Base-by-base conservation (phyloP, 164 flowering plant genomes). In the Macadamia tetraphylla region DNA sequence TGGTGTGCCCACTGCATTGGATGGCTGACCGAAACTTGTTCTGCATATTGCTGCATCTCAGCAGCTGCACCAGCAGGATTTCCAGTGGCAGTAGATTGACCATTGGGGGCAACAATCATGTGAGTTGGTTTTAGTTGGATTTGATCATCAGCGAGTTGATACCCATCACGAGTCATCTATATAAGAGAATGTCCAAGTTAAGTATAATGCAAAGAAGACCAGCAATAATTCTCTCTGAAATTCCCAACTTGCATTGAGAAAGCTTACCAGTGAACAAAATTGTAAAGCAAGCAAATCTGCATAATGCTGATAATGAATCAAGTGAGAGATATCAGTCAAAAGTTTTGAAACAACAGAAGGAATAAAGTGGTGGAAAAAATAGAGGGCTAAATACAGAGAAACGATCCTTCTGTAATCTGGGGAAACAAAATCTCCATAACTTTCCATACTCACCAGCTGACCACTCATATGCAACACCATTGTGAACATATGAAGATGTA, bases 211-310 rank as follows among this genome's bases (percentile, higher is more conserved):
- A 66, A 40, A 61, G 9, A n/a, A 6, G 40, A 49, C 3, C 30
- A 61, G 57, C 17, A 9, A 64, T 6, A 14, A 17, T 7, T 18
- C 15, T 3, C 56, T 31, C 60, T 44, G 43, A 29, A 57, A 18
- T 48, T 43, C 35, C 30, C 30, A 49, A 60, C 6, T 32, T 35
- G 12, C 18, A n/a, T 40, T 58, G 58, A 62, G 70, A 40, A 35
- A 64, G 74, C 90, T 42, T 84, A 95, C 98, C 90, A 88, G 83
- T 43, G 84, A 71, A 73, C 71, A 40, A 40, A 81, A 85, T 74
- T 92, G 93, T 11, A 78, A 77, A 29, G 91, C 97, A 68, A 95
- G 87, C 77, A 88, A 78, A 74, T 95, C 99, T 11, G 98, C 93
- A 58, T 74, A 70, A 68, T 86, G 81, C 99, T 95, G 96, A 70